phyloP scores from a whole-genome alignment of 2,329 filamentous ascomycete genomes.

The Epichloe brachyelytri region DNA sequence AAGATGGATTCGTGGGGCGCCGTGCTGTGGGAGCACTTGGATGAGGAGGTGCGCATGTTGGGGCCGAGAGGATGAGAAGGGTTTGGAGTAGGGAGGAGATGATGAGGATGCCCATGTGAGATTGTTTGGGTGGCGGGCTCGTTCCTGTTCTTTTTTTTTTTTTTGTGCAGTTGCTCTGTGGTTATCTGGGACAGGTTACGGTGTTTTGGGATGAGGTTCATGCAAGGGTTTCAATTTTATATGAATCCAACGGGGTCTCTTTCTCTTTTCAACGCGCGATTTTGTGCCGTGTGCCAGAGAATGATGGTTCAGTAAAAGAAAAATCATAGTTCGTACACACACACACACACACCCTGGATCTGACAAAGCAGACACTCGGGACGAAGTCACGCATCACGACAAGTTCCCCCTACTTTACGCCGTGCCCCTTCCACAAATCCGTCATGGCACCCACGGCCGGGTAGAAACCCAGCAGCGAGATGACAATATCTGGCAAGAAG shows the following conservation, averaged over 20 bases:
- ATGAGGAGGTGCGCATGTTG: slow-evolving; percentile 68
- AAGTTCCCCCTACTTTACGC: slow-evolving; percentile 8
- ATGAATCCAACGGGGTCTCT: too few species aligned
- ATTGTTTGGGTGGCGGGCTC: too few species aligned
- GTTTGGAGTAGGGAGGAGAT: slow-evolving; percentile 75
- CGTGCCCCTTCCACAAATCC: slow-evolving; percentile 30
- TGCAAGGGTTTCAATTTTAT: too few species aligned
- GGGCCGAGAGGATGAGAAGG: slow-evolving; percentile 75
- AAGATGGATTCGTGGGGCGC: slow-evolving; percentile 68
- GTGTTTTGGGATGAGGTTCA: too few species aligned
- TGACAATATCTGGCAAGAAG: slow-evolving; percentile 25
- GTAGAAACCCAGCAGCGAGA: slow-evolving; percentile 30
- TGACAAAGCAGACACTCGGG: too few species aligned
- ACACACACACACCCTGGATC: too few species aligned
- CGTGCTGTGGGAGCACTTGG: slow-evolving; percentile 71
- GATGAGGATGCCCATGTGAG: slow-evolving; percentile 51
- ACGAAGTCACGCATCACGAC: neutral
- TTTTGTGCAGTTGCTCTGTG: too few species aligned
- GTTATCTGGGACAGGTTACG: too few species aligned
- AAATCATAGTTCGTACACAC: neutral
- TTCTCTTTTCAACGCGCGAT: too few species aligned
- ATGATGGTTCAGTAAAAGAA: neutral
- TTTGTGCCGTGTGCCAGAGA: too few species aligned
- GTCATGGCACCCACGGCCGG: slow-evolving; percentile 32
- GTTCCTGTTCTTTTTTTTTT: too few species aligned